phyloP scores from a whole-genome alignment of 495 filamentous ascomycete genomes.

The Neurospora sp. region DNA sequence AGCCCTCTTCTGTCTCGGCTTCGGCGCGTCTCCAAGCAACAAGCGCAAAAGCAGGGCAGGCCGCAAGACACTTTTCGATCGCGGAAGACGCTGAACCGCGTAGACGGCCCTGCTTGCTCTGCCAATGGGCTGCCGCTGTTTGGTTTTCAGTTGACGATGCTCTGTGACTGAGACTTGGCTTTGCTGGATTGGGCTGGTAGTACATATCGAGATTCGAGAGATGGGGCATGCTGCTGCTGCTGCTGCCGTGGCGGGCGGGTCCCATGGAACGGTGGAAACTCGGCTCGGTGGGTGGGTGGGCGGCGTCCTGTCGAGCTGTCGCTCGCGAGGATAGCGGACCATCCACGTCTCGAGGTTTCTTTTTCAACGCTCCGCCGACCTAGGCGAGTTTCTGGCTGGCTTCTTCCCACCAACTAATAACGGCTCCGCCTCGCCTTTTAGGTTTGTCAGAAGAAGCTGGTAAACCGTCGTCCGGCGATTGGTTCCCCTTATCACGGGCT shows the following conservation, averaged over 20 bases:
- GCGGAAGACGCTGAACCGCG: not conserved
- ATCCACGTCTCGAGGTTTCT: not conserved
- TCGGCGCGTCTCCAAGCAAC: not conserved
- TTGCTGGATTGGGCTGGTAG: not conserved
- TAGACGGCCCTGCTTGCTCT: not conserved
- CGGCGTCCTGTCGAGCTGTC: not conserved
- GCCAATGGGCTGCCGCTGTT: not conserved
- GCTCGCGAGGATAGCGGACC: not conserved
- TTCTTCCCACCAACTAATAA: not conserved
- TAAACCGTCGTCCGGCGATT: not conserved
- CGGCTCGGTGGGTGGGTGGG: not conserved
- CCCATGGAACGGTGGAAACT: not conserved
- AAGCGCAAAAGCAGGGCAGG: not conserved
- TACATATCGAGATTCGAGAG: not conserved
- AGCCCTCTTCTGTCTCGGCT: not conserved
- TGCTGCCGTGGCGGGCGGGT: not conserved
- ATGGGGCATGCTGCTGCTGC: not conserved
- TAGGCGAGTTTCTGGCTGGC: not conserved
- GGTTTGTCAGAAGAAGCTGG: not conserved
- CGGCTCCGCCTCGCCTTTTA: not conserved
- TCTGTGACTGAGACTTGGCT: not conserved
- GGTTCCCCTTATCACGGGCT: not conserved
- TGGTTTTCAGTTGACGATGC: not conserved
- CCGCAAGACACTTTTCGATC: not conserved
- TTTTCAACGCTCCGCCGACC: not conserved